Conservation (phyloP, 345 rosid species). For the Brassica juncea region DNA sequence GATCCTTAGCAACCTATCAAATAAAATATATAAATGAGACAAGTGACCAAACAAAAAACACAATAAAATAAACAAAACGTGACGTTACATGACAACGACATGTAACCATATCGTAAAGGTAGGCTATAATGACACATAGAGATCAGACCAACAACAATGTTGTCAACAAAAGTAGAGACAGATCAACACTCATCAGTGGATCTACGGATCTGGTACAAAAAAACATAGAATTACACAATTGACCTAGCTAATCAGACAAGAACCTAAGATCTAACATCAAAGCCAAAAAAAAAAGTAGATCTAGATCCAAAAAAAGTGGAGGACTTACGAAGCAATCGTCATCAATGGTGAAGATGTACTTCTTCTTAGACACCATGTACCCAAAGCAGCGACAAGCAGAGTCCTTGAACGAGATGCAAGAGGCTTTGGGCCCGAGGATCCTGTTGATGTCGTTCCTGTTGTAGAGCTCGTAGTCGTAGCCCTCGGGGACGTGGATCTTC, state of each 20-base stretch:
- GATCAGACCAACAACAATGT: slow-evolving; percentile 19
- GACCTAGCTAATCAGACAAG: background rate
- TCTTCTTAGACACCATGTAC: slow-evolving; percentile 96
- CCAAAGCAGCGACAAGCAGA: slow-evolving; percentile 98
- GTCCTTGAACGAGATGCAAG: slow-evolving; percentile 95
- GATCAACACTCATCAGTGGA: slow-evolving; percentile 15
- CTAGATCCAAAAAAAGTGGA: background rate
- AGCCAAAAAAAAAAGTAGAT: slow-evolving; percentile 14
- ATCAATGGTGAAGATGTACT: slow-evolving; percentile 93
- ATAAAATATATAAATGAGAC: background rate
- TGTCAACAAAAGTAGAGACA: background rate
- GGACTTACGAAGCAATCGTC: slow-evolving; percentile 94
- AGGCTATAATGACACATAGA: slow-evolving; percentile 18
- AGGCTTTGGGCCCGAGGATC: slow-evolving; percentile 93
- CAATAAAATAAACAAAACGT: background rate
- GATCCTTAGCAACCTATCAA: slow-evolving; percentile 83
- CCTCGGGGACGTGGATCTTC: slow-evolving; percentile 81
- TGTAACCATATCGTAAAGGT: slow-evolving; percentile 28
- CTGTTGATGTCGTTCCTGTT: slow-evolving; percentile 87
- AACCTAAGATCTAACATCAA: slow-evolving; percentile 22
- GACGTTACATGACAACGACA: background rate
- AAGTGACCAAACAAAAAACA: background rate
- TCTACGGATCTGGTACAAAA: background rate
- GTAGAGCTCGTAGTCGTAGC: slow-evolving; percentile 90
- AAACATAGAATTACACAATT: background rate